These are phyloP conservation scores for Echeveria elegans DNA, from an alignment of 164 flowering plant species.

Conservation along the genomic window DNA sequence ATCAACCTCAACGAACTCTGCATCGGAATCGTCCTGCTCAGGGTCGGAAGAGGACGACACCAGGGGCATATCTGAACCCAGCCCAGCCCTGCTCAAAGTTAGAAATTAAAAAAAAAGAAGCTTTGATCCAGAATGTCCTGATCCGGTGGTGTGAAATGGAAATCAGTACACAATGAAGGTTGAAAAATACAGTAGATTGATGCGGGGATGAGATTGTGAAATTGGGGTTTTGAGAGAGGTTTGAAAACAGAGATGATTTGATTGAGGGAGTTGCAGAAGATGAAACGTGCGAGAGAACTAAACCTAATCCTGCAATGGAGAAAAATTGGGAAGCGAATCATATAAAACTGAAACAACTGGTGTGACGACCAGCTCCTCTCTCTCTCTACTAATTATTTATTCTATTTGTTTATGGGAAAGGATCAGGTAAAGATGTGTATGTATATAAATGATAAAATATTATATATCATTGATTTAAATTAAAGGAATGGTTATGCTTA, in stretches of 20 bases:
- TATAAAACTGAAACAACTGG: not conserved
- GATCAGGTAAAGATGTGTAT: too few species aligned
- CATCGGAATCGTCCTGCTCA: slow-evolving; percentile 52
- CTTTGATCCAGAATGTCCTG: not conserved
- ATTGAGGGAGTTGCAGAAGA: too few species aligned
- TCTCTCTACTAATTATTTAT: too few species aligned
- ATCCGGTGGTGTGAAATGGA: not conserved
- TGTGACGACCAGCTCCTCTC: not conserved
- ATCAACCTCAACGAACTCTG: slow-evolving; percentile 76
- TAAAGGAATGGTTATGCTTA: too few species aligned
- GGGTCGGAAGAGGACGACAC: slow-evolving; percentile 34
- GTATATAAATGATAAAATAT: too few species aligned
- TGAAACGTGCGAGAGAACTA: slow-evolving; percentile 5
- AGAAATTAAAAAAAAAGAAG: not conserved
- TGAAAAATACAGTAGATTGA: too few species aligned
- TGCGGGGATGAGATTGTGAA: too few species aligned
- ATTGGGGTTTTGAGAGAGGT: not conserved
- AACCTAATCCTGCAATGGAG: too few species aligned
- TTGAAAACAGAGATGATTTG: too few species aligned
- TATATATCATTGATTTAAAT: too few species aligned
- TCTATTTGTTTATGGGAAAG: not conserved
- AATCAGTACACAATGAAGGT: too few species aligned
- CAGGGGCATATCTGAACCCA: slow-evolving; percentile 30
- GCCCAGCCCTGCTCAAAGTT: not conserved
- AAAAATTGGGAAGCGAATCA: not conserved